Conservation (phyloP, 1,284 basidiomycete species). For the Mycena sp. region DNA sequence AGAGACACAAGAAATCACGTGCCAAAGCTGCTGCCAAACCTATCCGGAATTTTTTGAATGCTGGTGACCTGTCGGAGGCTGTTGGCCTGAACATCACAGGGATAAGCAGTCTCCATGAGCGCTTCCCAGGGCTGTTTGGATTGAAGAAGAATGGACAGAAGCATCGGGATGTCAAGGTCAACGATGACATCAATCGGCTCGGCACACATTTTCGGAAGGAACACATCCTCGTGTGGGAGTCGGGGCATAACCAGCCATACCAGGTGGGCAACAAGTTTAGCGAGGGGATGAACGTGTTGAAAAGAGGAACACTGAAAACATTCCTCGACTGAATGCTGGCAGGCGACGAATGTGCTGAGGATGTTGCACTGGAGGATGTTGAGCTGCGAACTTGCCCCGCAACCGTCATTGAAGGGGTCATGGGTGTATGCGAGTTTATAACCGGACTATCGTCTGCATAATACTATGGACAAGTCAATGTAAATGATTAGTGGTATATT, state of each 20-base stretch:
- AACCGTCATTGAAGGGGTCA: no score
- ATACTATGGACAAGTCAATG: no score
- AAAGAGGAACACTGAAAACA: no score
- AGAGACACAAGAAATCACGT: background rate
- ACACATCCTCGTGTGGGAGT: background rate
- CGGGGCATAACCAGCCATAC: slow-evolving; percentile 1
- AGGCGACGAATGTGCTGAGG: no score
- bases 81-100: slow-evolving; percentile 16
- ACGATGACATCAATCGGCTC: slow-evolving; percentile 3
- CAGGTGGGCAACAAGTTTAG: background rate
- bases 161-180: background rate
- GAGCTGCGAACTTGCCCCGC: no score
- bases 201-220: slow-evolving; percentile 5
- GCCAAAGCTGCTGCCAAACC: background rate
- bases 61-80: slow-evolving; percentile 8
- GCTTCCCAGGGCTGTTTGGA: slow-evolving; percentile 7
- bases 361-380: no score
- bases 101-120: slow-evolving; percentile 7
- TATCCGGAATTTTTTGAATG: background rate
- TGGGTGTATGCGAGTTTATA: no score
- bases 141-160: background rate
- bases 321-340: no score
- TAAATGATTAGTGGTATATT: no score
- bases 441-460: no score
- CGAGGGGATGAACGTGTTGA: no score